Percentiles rank a stretch among this genome's conserved stretches.
phyloP scores from a whole-genome alignment of 2,329 filamentous ascomycete species.

The Dothideomycetes sp. region DNA sequence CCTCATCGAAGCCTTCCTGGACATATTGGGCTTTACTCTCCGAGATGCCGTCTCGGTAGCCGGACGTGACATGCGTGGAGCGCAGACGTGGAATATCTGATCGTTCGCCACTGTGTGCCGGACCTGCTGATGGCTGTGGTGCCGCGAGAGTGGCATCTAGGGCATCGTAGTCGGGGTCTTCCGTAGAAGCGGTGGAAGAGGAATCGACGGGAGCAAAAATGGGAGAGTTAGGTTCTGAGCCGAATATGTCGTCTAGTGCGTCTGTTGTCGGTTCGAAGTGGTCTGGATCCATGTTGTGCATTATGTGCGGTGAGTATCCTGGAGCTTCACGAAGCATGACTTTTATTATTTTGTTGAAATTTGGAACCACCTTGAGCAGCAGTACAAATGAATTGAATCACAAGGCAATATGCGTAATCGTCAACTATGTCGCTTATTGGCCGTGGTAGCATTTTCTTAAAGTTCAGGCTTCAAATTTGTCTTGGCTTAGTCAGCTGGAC shows the following conservation, averaged over 20 bases:
- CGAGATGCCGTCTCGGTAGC: slow-evolving; percentile 81
- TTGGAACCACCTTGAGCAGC: too few relatives aligned
- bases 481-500: too few relatives aligned
- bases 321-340: slow-evolving; percentile 20
- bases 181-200: neutral
- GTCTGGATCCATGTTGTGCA: neutral
- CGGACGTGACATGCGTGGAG: slow-evolving; percentile 67
- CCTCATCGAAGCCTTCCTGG: slow-evolving; percentile 85
- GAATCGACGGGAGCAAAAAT: neutral
- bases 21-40: slow-evolving; percentile 64
- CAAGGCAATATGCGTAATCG: too few relatives aligned
- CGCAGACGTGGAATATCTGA: slow-evolving; percentile 68
- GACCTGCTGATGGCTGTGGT: too few relatives aligned
- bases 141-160: too few relatives aligned
- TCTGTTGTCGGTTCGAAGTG: slow-evolving; percentile 9
- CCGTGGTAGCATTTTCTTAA: too few relatives aligned
- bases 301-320: slow-evolving; percentile 2
- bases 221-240: slow-evolving; percentile 31
- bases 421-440: too few relatives aligned
- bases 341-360: too few relatives aligned
- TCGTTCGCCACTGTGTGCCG: slow-evolving; percentile 31
- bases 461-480: too few relatives aligned
- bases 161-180: neutral
- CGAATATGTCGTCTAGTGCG: slow-evolving; percentile 36
- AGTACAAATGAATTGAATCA: too few relatives aligned